Percentiles rank a stretch among this genome's conserved stretches.
These are phyloP conservation scores for Neophaeococcomyces aloes DNA, from an alignment of 2,329 filamentous ascomycete species.

Conservation along the genomic window DNA sequence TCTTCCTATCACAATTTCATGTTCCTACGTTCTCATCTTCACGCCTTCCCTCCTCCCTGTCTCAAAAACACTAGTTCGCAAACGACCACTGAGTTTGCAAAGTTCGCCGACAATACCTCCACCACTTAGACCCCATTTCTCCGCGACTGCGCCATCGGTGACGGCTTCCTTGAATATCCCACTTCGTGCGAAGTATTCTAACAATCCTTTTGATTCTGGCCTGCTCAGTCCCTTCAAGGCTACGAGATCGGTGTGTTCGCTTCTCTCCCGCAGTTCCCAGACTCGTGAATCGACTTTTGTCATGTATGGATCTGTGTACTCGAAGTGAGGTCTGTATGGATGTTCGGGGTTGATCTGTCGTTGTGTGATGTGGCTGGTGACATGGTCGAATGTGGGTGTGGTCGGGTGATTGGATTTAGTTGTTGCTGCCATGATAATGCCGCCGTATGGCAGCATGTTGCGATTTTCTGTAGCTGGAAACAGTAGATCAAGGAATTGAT, in stretches of 20 bases:
- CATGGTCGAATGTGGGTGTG: slow-evolving; percentile 57
- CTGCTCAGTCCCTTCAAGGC: slow-evolving; percentile 59
- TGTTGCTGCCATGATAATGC: slow-evolving; percentile 64
- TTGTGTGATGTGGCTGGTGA: slow-evolving; percentile 44
- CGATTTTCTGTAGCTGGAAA: slow-evolving; percentile 40
- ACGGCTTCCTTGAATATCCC: slow-evolving; percentile 64
- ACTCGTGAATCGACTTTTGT: slow-evolving; percentile 43
- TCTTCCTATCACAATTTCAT: too few species aligned
- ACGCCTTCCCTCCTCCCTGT: slow-evolving; percentile 4
- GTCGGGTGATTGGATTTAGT: slow-evolving; percentile 59
- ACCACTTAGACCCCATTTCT: slow-evolving; percentile 76
- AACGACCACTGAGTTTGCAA: slow-evolving; percentile 53
- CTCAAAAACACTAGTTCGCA: slow-evolving; percentile 24
- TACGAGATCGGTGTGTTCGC: slow-evolving; percentile 30
- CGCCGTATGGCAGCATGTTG: slow-evolving; percentile 56
- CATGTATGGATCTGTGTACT: slow-evolving; percentile 42
- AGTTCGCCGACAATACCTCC: slow-evolving; percentile 77
- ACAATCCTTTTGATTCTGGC: slow-evolving; percentile 62
- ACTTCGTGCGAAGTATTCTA: slow-evolving; percentile 90
- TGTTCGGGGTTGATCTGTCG: slow-evolving; percentile 28
- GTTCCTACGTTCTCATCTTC: slow-evolving; percentile 3
- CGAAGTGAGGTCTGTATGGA: slow-evolving; percentile 30
- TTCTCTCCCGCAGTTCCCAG: slow-evolving; percentile 31
- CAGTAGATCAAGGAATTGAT: slow-evolving; percentile 64
- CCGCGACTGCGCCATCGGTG: slow-evolving; percentile 59